Base-by-base conservation (phyloP, 768 basidiomycete species). In the Pleurotus tuber-regium region DNA sequence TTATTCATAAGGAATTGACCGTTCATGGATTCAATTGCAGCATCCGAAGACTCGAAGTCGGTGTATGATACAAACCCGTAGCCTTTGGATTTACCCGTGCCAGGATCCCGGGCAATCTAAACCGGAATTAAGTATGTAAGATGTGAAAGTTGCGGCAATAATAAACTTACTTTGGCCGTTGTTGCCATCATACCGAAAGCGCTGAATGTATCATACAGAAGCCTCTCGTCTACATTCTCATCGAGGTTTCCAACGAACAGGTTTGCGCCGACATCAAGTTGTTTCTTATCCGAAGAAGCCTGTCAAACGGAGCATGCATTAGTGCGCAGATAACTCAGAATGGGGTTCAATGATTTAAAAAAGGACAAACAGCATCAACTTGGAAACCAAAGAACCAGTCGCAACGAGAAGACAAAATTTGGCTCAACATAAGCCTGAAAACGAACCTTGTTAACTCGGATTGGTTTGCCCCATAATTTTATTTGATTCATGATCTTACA, bases 401-500 rank as follows among this genome's bases (percentile, higher is more conserved):
- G n/a, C n/a, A n/a, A n/a, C n/a, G n/a, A 48, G 46, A 11, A 48
- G 1, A 2, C 40, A 3, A 12, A 24, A 16, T 26, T 5, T 16
- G 14, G 16, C 16, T 4, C 10, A 8, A 44, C n/a, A 4, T 8
- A 44, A 2, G n/a, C 26, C 25, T 3, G 25, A 18, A 39, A 43
- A 73, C 85, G 63, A 57, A 90, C 93, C 87, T 98, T 99, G 79
- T 98, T 98, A 57, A 99, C 96, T 58, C 97, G 80, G 53, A 99
- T 97, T 26, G 97, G 97, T 66, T 98, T 98, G 21, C 97, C 97
- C 83, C 90, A 99, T 48, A 99, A 70, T 70, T 99, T 99, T 66
- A 99, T 98, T 78, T 98, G 96, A 67, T 99, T 99, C 96, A 98
- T 98, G 61, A 98, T 98, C 79, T 98, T 97, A 80, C 96, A 98